Evolutionary conservation across 176 grass and related monocot species (phyloP).

Genomic region (Dactylis glomerata): DNA sequence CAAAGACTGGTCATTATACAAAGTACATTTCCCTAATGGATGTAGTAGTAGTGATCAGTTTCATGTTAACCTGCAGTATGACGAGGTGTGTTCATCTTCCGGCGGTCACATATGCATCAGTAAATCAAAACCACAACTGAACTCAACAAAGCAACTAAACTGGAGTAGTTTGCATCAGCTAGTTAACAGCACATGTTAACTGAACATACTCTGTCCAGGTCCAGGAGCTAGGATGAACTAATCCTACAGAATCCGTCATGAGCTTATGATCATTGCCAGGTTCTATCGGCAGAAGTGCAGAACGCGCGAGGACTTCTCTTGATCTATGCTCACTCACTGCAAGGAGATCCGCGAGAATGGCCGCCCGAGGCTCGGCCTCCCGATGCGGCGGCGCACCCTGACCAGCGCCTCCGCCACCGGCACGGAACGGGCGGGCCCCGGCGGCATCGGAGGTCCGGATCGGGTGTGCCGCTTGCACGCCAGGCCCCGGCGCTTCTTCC

Average conservation of each 20-base stretch:
- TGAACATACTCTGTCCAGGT: neutral
- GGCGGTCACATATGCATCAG: neutral
- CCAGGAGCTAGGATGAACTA: neutral
- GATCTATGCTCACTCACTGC: neutral
- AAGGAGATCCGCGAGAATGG: neutral
- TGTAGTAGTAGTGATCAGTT: too few species aligned
- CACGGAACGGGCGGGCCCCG: neutral
- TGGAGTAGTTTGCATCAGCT: neutral
- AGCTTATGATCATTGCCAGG: too few species aligned
- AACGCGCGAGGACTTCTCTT: neutral
- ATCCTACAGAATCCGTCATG: neutral
- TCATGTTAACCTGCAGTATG: neutral
- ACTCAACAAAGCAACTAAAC: neutral
- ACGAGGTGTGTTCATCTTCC: neutral
- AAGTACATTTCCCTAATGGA: too few species aligned
- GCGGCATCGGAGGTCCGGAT: neutral
- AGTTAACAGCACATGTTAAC: neutral
- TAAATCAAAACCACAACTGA: neutral
- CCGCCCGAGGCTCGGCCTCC: neutral
- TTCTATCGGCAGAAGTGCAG: neutral
- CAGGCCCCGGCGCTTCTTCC: neutral
- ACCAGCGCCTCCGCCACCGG: constrained; percentile 9
- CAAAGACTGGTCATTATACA: too few species aligned
- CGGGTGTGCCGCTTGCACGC: neutral
- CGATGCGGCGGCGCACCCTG: constrained; percentile 14